Percentiles rank a stretch among this genome's conserved stretches.
Conservation (phyloP, 2,329 filamentous ascomycete species). For the Zopfia rhizophila region DNA sequence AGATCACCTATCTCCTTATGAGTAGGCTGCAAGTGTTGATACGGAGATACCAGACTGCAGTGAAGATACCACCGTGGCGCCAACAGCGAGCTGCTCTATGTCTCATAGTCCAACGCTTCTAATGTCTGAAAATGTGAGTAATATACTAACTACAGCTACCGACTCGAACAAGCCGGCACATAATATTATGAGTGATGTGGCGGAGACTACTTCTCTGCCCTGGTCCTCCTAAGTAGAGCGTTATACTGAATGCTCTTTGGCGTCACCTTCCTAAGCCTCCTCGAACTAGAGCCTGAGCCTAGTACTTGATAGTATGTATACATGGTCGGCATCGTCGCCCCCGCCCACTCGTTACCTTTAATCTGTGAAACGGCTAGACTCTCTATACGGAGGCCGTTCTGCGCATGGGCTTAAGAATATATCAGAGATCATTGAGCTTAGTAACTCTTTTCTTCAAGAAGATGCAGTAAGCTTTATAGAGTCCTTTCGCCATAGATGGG, state of each 20-base stretch:
- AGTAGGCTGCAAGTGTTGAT: slow-evolving; percentile 6
- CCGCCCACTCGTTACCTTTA: slow-evolving; percentile 10
- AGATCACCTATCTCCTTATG: no score
- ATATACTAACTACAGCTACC: slow-evolving; percentile 10
- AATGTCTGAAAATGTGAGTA: slow-evolving; percentile 12
- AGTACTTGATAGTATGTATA: slow-evolving; percentile 12
- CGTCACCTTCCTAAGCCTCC: slow-evolving; percentile 2
- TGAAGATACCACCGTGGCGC: slow-evolving; percentile 14
- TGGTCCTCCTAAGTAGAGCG: slow-evolving; percentile 1
- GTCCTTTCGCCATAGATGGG: slow-evolving; percentile 11
- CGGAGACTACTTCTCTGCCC: slow-evolving; percentile 8
- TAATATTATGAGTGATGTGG: slow-evolving; percentile 11
- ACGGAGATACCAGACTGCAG: slow-evolving; percentile 13
- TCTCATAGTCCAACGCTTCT: slow-evolving; percentile 6
- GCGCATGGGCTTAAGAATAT: slow-evolving; percentile 5
- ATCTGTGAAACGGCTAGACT: slow-evolving; percentile 7
- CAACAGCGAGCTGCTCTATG: slow-evolving; percentile 8
- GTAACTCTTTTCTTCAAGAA: slow-evolving; percentile 14
- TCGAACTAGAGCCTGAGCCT: slow-evolving; percentile 9
- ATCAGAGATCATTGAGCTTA: slow-evolving; percentile 9
- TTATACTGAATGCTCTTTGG: no score
- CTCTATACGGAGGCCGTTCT: slow-evolving; percentile 9
- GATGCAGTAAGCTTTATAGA: slow-evolving; percentile 14
- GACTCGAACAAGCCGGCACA: slow-evolving; percentile 7
- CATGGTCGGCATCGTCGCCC: slow-evolving; percentile 3